These are phyloP conservation scores for Lachancea quebecensis DNA, from an alignment of 805 yeast species.

Conservation along the genomic window DNA sequence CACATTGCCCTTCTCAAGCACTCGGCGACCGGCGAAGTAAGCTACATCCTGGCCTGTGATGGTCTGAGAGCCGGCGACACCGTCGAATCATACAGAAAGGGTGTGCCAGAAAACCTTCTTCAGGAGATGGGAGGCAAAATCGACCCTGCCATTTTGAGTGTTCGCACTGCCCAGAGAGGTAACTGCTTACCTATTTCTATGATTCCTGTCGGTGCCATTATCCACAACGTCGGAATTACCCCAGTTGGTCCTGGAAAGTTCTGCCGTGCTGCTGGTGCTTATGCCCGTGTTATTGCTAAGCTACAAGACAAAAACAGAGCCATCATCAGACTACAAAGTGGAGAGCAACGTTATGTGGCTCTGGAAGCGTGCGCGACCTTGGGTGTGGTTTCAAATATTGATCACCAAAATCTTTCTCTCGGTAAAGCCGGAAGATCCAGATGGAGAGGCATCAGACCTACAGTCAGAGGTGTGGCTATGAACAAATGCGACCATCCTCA, in stretches of 20 bases:
- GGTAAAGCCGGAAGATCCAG: slow-evolving; percentile 98
- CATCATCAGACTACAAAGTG: slow-evolving; percentile 74
- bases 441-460: slow-evolving; percentile 88
- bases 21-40: slow-evolving; percentile 48
- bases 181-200: slow-evolving; percentile 87
- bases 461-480: slow-evolving; percentile 97
- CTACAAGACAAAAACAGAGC: slow-evolving; percentile 64
- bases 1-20: slow-evolving; percentile 84
- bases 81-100: slow-evolving; percentile 84
- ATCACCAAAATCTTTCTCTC: slow-evolving; percentile 78
- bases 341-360: slow-evolving; percentile 88
- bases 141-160: slow-evolving; percentile 85
- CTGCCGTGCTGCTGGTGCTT: slow-evolving; percentile 92
- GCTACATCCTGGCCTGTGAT: slow-evolving; percentile 85
- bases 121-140: slow-evolving; percentile 83
- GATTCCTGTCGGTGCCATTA: slow-evolving; percentile 91
- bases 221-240: slow-evolving; percentile 80
- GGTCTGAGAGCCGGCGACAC: slow-evolving; percentile 90
- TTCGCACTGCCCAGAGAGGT: slow-evolving; percentile 85
- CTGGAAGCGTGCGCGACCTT: slow-evolving; percentile 87
- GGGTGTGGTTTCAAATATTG: slow-evolving; percentile 88
- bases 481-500: slow-evolving; percentile 96
- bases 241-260: slow-evolving; percentile 76
- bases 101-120: slow-evolving; percentile 69
- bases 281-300: slow-evolving; percentile 81